Base-by-base conservation (phyloP, 2,329 filamentous ascomycete genomes). In the Beauveria varroae region DNA sequence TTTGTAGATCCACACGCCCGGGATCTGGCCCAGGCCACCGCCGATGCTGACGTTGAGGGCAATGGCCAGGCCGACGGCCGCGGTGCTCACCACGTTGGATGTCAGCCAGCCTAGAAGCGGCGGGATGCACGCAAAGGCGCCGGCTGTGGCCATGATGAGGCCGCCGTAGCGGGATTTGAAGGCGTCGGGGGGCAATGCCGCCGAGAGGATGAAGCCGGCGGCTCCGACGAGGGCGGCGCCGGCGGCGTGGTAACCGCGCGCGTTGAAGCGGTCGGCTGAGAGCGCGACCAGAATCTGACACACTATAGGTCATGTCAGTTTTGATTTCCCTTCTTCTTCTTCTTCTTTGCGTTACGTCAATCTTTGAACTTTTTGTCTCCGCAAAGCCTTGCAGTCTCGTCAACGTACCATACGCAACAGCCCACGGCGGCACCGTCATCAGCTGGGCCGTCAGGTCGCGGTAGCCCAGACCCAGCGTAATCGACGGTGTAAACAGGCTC, bases 1-100 rank as follows among this genome's bases (percentile, higher is more conserved):
- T 68, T 87, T 87, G 73, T 90, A 90, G 64, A 89, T 90, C 86
- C 86, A 91, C 1, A 89, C 86, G 0, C 87, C 88, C 0, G 85
- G 81, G 46, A 91, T 90, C 71, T 90, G 87, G 0, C 88, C 87
- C 0, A 87, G 79, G 0, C 86, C 87, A 0, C 86, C 87, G 54
- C 80, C 80, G 34, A 88, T 79, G 2, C 83, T 85, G 18, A 90
- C 82, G 64, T 90, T 90, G 64, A 91, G 73, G 0, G 87, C 88
- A 60, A 90, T 87, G 2, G 87, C 87, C 12, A 91, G 77, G 0
- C 87, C 87, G 0, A 84, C 83, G 0, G 86, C 81, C 0, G 84
- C 83, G 0, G 87, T 89, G 60, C 79, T 84, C 68, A 82, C 83
- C 54, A 89, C 76, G 68, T 91, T 91, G 46, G 83, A 85, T 9